A percentile compares a stretch with the other conserved stretches of the same genome.
Conservation (phyloP, 148 eudicot species). For the Heliosperma pusillum region DNA sequence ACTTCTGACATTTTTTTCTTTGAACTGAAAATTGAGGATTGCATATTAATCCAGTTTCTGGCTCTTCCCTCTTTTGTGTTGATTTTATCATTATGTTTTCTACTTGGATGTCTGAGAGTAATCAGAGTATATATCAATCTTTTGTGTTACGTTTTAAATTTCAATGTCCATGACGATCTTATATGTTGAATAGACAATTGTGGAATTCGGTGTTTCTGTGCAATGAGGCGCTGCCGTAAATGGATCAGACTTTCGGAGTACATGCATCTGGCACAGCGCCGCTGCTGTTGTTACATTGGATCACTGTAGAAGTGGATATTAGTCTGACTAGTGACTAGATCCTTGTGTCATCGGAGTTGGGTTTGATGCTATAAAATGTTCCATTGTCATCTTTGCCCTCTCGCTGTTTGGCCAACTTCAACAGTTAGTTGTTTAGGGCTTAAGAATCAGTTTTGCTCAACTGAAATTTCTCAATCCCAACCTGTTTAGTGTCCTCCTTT, state of each 20-base stretch:
- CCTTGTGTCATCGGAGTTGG: conserved; percentile 4
- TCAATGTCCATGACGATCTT: not conserved
- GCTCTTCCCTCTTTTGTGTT: too few species aligned
- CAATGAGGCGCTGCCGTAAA: not conserved
- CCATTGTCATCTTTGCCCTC: not conserved
- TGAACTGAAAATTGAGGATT: too few species aligned
- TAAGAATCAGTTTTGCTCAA: not conserved
- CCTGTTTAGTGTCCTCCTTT: not conserved
- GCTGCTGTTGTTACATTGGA: not conserved
- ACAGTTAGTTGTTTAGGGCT: conserved; percentile 10
- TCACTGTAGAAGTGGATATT: not conserved
- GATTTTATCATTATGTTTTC: not conserved
- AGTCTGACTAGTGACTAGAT: not conserved
- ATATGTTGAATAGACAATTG: not conserved
- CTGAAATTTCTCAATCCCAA: not conserved
- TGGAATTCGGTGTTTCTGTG: not conserved
- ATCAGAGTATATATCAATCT: not conserved
- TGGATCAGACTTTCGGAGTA: not conserved
- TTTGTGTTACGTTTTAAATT: not conserved
- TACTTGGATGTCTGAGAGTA: not conserved
- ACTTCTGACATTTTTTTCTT: too few species aligned
- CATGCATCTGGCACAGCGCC: not conserved
- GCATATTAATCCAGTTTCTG: too few species aligned
- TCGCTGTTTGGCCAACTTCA: not conserved
- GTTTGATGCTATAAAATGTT: too few species aligned